phyloP scores from a whole-genome alignment of 2,329 filamentous ascomycete species.

The Arthrobotrys entomopaga region DNA sequence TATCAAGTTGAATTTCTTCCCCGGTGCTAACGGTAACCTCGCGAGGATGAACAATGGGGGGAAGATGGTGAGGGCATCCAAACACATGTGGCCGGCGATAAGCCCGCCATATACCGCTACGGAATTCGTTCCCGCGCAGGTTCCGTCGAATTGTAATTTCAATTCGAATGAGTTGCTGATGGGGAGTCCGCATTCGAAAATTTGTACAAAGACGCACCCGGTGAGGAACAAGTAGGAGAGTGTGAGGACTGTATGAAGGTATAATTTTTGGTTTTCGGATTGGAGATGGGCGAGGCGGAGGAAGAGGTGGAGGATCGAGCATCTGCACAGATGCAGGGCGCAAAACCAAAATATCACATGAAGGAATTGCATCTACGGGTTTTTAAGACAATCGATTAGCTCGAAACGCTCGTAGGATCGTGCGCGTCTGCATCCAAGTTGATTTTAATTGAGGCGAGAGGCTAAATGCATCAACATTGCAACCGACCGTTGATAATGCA shows the following conservation, averaged over 20 bases:
- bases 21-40: constrained; percentile 24
- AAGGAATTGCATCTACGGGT: constrained; percentile 45
- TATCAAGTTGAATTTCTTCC: constrained; percentile 46
- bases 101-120: constrained; percentile 32
- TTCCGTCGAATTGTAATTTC: constrained; percentile 27
- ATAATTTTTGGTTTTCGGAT: constrained; percentile 31
- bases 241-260: constrained; percentile 25
- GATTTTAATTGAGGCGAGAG: no score
- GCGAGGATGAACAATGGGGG: constrained; percentile 37
- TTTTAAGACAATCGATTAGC: not conserved
- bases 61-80: constrained; percentile 51
- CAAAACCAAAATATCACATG: constrained; percentile 49
- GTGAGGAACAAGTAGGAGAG: constrained; percentile 35
- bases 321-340: constrained; percentile 38
- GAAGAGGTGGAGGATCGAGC: constrained; percentile 49
- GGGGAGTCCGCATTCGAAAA: constrained; percentile 47
- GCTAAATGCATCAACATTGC: no score
- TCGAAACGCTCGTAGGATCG: no score
- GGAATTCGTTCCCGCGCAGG: constrained; percentile 16
- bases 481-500: constrained; percentile 9
- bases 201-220: constrained; percentile 29
- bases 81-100: constrained; percentile 36
- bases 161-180: constrained; percentile 23
- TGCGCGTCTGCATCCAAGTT: no score
- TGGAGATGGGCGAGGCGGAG: constrained; percentile 38